Evolutionary conservation across 169 alveolate species (phyloP).

Genomic region (Plasmodium malariae): DNA sequence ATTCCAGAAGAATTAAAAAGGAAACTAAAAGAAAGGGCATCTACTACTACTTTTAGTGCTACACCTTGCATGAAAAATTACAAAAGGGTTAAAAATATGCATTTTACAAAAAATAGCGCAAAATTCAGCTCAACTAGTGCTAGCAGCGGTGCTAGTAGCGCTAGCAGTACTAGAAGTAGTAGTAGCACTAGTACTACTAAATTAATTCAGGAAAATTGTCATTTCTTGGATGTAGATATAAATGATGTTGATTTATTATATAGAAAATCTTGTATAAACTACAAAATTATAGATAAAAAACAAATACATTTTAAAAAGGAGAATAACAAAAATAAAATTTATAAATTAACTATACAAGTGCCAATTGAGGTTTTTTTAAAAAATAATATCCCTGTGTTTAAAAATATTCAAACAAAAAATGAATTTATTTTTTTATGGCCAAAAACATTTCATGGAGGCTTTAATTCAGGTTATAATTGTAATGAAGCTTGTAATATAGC

Average conservation of each 20-base stretch:
- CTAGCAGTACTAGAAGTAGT: neutral
- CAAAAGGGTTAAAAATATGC: neutral
- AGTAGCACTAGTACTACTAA: neutral
- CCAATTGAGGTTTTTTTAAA: conserved; percentile 89
- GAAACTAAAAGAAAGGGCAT: neutral
- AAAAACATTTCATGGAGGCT: conserved; percentile 94
- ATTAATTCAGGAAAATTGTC: neutral
- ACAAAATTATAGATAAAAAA: conserved; percentile 54
- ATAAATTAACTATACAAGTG: conserved; percentile 88
- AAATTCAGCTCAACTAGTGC: neutral
- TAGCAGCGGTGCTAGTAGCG: neutral
- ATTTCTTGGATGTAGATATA: conserved; percentile 20
- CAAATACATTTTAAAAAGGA: conserved; percentile 57
- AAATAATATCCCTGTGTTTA: conserved; percentile 88
- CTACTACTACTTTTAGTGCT: too few species aligned
- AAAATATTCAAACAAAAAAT: conserved; percentile 90
- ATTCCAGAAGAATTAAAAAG: neutral
- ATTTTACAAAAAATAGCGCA: neutral
- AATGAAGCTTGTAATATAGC: conserved; percentile 97
- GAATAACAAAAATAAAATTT: conserved; percentile 84
- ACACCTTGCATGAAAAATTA: neutral
- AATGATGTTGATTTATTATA: conserved; percentile 40
- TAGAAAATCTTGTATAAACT: conserved; percentile 29
- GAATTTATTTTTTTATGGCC: conserved; percentile 94
- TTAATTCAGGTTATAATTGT: conserved; percentile 94